Evolutionary conservation across 148 eudicot genomes (phyloP).

Genomic region (Rhododendron griersonianum): DNA sequence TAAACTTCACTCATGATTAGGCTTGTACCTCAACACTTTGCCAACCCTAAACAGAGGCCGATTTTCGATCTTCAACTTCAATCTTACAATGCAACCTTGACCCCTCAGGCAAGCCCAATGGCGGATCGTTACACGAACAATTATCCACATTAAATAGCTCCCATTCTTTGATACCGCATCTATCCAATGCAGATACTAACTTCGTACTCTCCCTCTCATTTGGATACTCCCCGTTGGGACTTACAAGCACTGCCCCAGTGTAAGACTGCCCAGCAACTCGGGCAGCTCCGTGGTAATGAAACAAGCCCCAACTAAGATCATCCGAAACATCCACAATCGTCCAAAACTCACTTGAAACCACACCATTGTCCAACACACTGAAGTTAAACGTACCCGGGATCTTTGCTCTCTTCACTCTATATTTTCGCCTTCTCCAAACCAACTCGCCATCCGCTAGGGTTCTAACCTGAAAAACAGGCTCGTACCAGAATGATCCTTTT

Average conservation of each 20-base stretch:
- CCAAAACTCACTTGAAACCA: constrained; percentile 94
- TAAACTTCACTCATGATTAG: neutral
- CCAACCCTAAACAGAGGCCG: constrained; percentile 14
- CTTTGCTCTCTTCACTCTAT: constrained; percentile 74
- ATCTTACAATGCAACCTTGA: constrained; percentile 66
- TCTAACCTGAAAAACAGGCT: constrained; percentile 86
- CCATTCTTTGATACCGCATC: constrained; percentile 82
- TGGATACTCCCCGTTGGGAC: constrained; percentile 74
- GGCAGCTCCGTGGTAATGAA: constrained; percentile 98
- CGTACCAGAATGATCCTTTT: constrained; percentile 95
- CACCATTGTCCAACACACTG: constrained; percentile 95
- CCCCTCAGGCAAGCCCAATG: constrained; percentile 77
- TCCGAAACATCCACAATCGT: constrained; percentile 85
- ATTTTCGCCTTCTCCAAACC: constrained; percentile 88
- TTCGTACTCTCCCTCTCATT: constrained; percentile 31
- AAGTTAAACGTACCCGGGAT: constrained; percentile 71
- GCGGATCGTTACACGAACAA: constrained; percentile 68
- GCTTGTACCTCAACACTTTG: neutral
- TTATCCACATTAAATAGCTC: constrained; percentile 82
- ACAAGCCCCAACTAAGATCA: constrained; percentile 95
- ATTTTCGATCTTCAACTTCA: constrained; percentile 21
- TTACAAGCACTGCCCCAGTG: constrained; percentile 89
- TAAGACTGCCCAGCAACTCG: constrained; percentile 93
- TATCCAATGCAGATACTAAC: constrained; percentile 55
- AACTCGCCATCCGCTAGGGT: constrained; percentile 71